These are phyloP conservation scores for Candida sp. DNA, from an alignment of 1,139 yeast species.

Conservation along the genomic window DNA sequence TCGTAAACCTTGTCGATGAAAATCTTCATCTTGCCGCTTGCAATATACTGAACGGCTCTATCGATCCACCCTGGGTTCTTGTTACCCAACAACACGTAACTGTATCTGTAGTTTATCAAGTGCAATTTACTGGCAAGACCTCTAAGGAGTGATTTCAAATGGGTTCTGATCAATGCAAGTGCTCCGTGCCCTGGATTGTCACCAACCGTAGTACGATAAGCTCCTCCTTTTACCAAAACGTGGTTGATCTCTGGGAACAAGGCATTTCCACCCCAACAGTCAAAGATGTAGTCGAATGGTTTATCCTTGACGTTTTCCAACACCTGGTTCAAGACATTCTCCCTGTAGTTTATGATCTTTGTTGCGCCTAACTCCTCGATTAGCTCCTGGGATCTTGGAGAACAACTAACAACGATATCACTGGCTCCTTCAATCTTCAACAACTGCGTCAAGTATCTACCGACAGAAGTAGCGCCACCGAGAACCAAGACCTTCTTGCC, in stretches of 20 bases:
- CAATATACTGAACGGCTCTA: constrained; percentile 28
- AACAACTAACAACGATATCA: constrained; percentile 47
- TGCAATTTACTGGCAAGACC: not conserved
- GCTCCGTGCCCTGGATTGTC: constrained; percentile 4
- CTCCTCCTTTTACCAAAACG: constrained; percentile 41
- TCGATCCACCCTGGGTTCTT: constrained; percentile 4
- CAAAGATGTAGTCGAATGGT: constrained; percentile 31
- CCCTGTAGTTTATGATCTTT: constrained; percentile 49
- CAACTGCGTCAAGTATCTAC: constrained; percentile 60
- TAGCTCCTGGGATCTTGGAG: constrained; percentile 34
- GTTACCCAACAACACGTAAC: not conserved
- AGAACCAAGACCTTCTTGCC: constrained; percentile 51
- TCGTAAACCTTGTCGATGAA: constrained; percentile 56
- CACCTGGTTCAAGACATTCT: constrained; percentile 22
- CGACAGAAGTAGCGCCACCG: constrained; percentile 78
- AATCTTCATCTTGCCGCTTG: constrained; percentile 42
- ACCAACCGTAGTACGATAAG: constrained; percentile 56
- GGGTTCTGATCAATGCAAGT: not conserved
- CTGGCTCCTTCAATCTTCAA: constrained; percentile 51
- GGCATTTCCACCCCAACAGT: constrained; percentile 29
- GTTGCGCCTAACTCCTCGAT: constrained; percentile 57
- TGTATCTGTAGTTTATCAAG: not conserved
- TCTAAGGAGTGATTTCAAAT: not conserved
- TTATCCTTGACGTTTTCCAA: constrained; percentile 22
- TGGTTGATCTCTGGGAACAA: constrained; percentile 22